Base-by-base conservation (phyloP, 169 alveolate genomes). In the Eimeria acervulina region DNA sequence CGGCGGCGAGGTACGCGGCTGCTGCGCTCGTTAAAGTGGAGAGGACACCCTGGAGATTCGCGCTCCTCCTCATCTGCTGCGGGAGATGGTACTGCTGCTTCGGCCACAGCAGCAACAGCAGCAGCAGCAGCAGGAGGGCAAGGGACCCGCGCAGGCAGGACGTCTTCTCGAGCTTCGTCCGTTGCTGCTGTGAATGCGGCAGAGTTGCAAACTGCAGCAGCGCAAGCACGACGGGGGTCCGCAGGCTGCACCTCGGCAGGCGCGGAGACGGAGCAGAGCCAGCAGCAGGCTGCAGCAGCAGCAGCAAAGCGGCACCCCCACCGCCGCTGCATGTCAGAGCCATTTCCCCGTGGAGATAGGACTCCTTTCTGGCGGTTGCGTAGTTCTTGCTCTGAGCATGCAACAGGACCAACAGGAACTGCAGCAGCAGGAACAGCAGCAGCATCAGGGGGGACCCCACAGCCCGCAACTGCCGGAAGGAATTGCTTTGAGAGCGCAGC, bases 261-360 rank as follows among this genome's bases (percentile, higher is more conserved):
- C 6, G 51, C 15, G 6, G 92, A 87, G 72, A 66, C 12, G 36
- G 78, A 84, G 92, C 26, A 55, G 51, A 51, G 28, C 52, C 52
- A 47, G 92, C 74, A 84, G 92, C 92, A 52, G 36, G 13, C 68
- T 42, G 40, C 91, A 83, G 74, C 76, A 83, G 44, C 70, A 83
- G 40, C 51, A 52, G 51, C 47, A 83, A 76, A 1, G 15, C 44
- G 74, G 8, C 51, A 44, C 74, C 88, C 52, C 40, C 52, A 40
- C 13, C n/a, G 91, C 74, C 91, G 91, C 91, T 83, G 91, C 74
- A 83, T 83, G 91, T 83, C 91, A 8, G 91, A 83, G 23, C 91
- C 74, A 4, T 28, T 23, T 52, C 72, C 72, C 28, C 42, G 72
- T 44, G 72, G 52, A 47, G 88, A 78, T 38, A 44, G 21, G 26